These are phyloP conservation scores for Aspergillus egyptiacus DNA, from an alignment of 495 filamentous ascomycete genomes.

Conservation along the genomic window DNA sequence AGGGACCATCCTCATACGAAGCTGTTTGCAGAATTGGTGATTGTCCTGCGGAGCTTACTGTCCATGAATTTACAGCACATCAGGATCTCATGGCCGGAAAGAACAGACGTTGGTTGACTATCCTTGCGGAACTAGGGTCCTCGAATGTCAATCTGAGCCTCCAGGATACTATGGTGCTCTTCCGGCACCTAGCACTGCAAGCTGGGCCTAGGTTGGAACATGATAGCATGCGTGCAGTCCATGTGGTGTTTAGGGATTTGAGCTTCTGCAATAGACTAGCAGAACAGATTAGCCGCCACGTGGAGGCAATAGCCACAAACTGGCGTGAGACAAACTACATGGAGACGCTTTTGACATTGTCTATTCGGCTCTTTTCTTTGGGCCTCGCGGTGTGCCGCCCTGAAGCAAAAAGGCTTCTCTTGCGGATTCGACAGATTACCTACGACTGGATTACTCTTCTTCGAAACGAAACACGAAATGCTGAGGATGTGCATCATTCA, in stretches of 20 bases:
- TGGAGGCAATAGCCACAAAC: constrained; percentile 31
- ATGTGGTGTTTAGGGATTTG: not conserved
- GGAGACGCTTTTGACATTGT: constrained; percentile 30
- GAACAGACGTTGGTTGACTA: constrained; percentile 41
- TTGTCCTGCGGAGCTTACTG: constrained; percentile 34
- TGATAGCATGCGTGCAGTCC: not conserved
- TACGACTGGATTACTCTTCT: constrained; percentile 25
- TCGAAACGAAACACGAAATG: constrained; percentile 35
- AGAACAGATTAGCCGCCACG: not conserved
- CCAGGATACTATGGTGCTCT: constrained; percentile 31
- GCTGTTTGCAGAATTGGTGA: constrained; percentile 35
- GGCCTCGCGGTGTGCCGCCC: not conserved
- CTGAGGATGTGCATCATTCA: constrained; percentile 34
- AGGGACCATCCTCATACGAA: constrained; percentile 23
- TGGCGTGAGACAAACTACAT: constrained; percentile 42
- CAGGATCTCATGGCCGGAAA: constrained; percentile 27
- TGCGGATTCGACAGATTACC: not conserved
- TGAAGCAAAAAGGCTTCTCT: not conserved
- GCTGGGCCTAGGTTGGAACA: constrained; percentile 27
- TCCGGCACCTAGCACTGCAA: constrained; percentile 43
- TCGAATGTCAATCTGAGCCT: constrained; percentile 44
- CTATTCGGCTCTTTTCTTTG: constrained; percentile 24
- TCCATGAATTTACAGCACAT: constrained; percentile 47
- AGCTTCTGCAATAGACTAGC: not conserved
- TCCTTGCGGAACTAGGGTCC: constrained; percentile 41